A percentile compares a stretch with the other conserved stretches of the same genome.
These are phyloP conservation scores for Fraxinus cuspidata DNA, from an alignment of 257 asterid species.

Conservation along the genomic window DNA sequence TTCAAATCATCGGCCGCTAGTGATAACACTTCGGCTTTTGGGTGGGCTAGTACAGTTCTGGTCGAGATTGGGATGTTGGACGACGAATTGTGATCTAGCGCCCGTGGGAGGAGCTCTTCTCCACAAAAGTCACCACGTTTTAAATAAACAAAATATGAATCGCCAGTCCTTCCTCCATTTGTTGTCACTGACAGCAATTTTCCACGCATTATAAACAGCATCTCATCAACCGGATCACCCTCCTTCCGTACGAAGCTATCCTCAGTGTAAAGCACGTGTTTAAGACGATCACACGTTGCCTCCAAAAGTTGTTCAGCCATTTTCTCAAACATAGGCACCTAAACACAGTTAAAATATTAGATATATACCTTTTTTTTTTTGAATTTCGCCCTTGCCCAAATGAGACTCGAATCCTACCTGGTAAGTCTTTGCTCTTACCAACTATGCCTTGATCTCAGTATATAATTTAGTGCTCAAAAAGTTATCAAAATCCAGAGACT, in stretches of 20 bases:
- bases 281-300: conserved; percentile 26
- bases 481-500: background rate
- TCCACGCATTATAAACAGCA: conserved; percentile 28
- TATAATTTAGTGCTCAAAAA: background rate
- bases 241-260: conserved; percentile 21
- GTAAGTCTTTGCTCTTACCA: too few species aligned
- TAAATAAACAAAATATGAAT: conserved; percentile 7
- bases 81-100: conserved; percentile 10
- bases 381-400: too few species aligned
- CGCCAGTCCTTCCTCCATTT: conserved; percentile 23
- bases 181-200: conserved; percentile 21
- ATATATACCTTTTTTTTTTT: too few species aligned
- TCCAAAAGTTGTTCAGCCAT: conserved; percentile 24
- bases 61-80: conserved; percentile 21
- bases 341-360: conserved; percentile 13
- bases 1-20: conserved; percentile 22
- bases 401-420: too few species aligned
- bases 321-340: conserved; percentile 77
- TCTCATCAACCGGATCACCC: conserved; percentile 24
- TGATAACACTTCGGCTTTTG: conserved; percentile 18
- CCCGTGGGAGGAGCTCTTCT: conserved; percentile 23
- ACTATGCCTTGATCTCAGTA: too few species aligned
- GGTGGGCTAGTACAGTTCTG: conserved; percentile 8
- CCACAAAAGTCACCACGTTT: conserved; percentile 25
- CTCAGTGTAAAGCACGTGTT: conserved; percentile 22